Conservation (phyloP, 768 basidiomycete genomes). For the Pleurotus pulmonarius region DNA sequence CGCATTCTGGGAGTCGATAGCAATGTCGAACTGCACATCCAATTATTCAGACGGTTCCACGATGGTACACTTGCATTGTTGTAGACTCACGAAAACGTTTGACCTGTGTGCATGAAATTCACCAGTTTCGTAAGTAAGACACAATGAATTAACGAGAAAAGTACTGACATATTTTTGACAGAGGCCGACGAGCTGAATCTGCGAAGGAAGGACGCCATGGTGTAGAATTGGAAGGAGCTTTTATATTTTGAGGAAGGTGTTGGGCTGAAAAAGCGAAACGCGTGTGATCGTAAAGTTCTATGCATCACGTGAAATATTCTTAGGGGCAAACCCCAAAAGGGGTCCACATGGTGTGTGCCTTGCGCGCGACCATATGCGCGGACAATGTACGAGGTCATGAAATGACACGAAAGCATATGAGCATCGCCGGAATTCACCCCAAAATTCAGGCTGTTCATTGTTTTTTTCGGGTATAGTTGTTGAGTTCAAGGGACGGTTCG, state of each 20-base stretch:
- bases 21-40: conserved; percentile 52
- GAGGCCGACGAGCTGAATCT: background rate
- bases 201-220: background rate
- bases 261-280: background rate
- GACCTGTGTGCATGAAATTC: conserved; percentile 20
- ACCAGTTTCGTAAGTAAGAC: conserved; percentile 7
- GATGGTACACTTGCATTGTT: background rate
- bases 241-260: background rate
- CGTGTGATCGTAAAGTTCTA: background rate
- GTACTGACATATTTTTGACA: conserved; percentile 24
- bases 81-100: conserved; percentile 32
- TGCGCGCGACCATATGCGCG: background rate
- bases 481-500: no score
- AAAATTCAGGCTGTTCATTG: background rate
- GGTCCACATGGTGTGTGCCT: background rate
- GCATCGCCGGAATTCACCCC: background rate
- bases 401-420: background rate
- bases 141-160: background rate
- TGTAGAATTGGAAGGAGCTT: background rate
- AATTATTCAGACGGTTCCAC: background rate
- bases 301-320: background rate
- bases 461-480: no score
- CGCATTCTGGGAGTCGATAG: conserved; percentile 53
- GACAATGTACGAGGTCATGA: background rate
- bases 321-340: background rate